Conservation (phyloP, 371 early-diverging fungal species). For the Smittium culicis region DNA sequence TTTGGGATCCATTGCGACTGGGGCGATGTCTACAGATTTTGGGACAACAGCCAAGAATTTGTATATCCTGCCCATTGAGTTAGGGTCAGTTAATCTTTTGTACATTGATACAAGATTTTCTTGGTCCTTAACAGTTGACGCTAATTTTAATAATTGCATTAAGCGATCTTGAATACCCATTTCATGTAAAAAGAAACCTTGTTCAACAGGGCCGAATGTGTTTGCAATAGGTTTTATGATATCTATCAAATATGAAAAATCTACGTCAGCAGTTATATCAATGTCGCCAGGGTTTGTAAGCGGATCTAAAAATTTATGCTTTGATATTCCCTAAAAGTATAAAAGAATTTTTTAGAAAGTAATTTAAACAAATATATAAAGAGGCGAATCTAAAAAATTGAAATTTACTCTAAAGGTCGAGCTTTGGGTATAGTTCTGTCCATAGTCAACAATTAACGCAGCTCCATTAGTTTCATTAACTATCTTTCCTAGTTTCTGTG, state of each 20-base stretch:
- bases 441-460: constrained; percentile 84
- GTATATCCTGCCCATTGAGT: constrained; percentile 65
- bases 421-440: constrained; percentile 57
- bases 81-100: constrained; percentile 56
- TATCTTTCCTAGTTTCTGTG: constrained; percentile 46
- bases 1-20: constrained; percentile 26
- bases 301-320: constrained; percentile 65
- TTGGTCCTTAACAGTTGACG: constrained; percentile 35
- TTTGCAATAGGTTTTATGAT: constrained; percentile 41
- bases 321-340: constrained; percentile 56
- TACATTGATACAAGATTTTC: constrained; percentile 49
- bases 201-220: constrained; percentile 68
- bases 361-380: not conserved
- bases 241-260: constrained; percentile 61
- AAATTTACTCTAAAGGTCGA: constrained; percentile 63
- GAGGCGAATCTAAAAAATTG: not conserved
- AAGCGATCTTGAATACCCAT: constrained; percentile 75
- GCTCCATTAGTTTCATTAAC: constrained; percentile 49
- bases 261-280: constrained; percentile 88
- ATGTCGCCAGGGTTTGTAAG: constrained; percentile 66
- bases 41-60: constrained; percentile 57
- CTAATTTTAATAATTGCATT: constrained; percentile 48
- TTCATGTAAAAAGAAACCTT: constrained; percentile 58
- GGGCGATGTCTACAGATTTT: constrained; percentile 10
- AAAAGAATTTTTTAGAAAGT: too few relatives aligned